Evolutionary conservation across 2,329 filamentous ascomycete genomes (phyloP).

Genomic region (Emydomyces testavorans): DNA sequence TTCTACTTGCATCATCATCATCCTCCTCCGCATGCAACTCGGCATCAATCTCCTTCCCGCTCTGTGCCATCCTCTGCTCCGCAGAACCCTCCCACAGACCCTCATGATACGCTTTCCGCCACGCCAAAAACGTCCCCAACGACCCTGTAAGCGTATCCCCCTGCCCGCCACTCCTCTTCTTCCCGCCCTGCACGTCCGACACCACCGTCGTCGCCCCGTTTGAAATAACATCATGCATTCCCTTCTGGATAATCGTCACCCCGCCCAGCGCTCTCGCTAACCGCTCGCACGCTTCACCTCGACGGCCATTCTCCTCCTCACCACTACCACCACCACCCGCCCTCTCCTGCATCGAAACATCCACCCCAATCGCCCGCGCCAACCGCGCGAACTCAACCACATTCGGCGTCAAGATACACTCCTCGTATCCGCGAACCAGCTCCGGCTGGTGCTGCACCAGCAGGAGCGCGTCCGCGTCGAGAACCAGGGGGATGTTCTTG

Average conservation of each 20-base stretch:
- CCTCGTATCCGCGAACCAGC: conserved; percentile 65
- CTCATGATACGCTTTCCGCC: conserved; percentile 77
- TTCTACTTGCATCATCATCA: conserved; percentile 33
- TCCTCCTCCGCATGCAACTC: too few species aligned
- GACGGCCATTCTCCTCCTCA: conserved; percentile 20
- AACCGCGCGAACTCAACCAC: conserved; percentile 82
- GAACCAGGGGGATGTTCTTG: conserved; percentile 61
- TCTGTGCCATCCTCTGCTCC: conserved; percentile 19
- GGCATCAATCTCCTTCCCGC: conserved; percentile 32
- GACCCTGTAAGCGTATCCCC: conserved; percentile 89
- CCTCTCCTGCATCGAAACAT: conserved; percentile 39
- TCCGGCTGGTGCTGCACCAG: conserved; percentile 65
- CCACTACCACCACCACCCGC: conserved; percentile 32
- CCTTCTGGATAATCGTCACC: conserved; percentile 87
- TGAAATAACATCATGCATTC: conserved; percentile 66
- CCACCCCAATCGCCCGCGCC: conserved; percentile 61
- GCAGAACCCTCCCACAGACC: conserved; percentile 52
- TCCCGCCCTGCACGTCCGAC: conserved; percentile 66
- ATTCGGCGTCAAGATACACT: conserved; percentile 87
- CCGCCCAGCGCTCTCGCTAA: conserved; percentile 69
- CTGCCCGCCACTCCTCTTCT: conserved; percentile 87
- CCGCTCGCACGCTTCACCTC: conserved; percentile 50
- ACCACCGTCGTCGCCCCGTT: conserved; percentile 65
- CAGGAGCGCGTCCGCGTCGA: conserved; percentile 82
- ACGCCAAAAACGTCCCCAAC: conserved; percentile 77